Evolutionary conservation across 768 basidiomycete species (phyloP).

Genomic region (Kwoniella shandongensis): DNA sequence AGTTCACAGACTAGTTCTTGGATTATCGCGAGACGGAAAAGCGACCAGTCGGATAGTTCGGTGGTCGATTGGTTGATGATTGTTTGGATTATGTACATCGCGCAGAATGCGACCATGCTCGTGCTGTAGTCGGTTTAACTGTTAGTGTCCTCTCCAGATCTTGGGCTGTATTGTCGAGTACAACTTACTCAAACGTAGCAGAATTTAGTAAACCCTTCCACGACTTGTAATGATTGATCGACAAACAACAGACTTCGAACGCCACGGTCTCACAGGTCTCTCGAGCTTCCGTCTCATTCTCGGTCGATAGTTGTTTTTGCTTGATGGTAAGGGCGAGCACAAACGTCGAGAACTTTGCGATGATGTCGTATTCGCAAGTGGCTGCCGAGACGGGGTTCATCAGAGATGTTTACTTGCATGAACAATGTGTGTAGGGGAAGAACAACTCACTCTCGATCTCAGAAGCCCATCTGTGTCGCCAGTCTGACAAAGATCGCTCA

Average conservation of each 20-base stretch:
- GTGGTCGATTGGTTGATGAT: conserved; percentile 6
- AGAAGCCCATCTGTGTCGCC: conserved; percentile 11
- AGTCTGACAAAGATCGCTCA: conserved; percentile 4
- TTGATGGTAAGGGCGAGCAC: conserved; percentile 13
- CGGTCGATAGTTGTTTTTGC: conserved; percentile 6
- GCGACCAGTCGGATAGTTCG: conserved; percentile 16
- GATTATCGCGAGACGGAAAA: conserved; percentile 14
- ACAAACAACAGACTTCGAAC: conserved; percentile 19
- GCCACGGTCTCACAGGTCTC: conserved; percentile 14
- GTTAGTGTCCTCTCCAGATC: not conserved
- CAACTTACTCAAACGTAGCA: conserved; percentile 22
- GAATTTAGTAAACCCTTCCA: conserved; percentile 22
- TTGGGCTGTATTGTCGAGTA: too few relatives aligned
- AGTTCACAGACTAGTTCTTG: conserved; percentile 18
- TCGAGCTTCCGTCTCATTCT: conserved; percentile 6
- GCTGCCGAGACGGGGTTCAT: not conserved
- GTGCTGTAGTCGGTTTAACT: conserved; percentile 6
- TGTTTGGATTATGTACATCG: conserved; percentile 19
- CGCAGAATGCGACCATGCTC: conserved; percentile 25
- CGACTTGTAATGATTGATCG: conserved; percentile 21
- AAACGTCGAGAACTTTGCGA: conserved; percentile 18
- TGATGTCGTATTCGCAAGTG: conserved; percentile 23
- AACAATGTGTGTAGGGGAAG: not conserved
- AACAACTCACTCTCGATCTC: conserved; percentile 14
- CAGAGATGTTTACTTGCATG: not conserved